Percentiles rank a stretch among this genome's conserved stretches.
These are phyloP conservation scores for Chalciporus sp. DNA, from an alignment of 1,284 basidiomycete species.

Conservation along the genomic window DNA sequence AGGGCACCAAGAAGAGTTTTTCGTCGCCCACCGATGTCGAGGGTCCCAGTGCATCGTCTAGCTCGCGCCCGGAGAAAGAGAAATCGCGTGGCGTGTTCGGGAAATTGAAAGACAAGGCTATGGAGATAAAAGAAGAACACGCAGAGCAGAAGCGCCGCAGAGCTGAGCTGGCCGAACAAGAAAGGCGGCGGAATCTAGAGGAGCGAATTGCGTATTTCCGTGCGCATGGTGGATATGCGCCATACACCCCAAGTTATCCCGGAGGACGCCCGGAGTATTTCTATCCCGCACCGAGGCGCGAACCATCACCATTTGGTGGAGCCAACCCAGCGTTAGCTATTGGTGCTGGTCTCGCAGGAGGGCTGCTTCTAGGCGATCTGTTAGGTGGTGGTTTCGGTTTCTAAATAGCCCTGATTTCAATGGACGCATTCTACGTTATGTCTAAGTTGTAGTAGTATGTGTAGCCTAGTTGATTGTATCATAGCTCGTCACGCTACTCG, in stretches of 20 bases:
- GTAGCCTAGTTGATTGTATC: neutral
- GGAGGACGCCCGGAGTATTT: neutral
- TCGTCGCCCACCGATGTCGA: neutral
- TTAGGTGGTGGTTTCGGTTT: conserved; percentile 23
- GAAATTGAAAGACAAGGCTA: conserved; percentile 62
- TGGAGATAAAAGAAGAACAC: conserved; percentile 65
- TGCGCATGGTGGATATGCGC: conserved; percentile 35
- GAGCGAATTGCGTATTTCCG: conserved; percentile 35
- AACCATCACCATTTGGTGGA: neutral
- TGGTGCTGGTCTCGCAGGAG: conserved; percentile 62
- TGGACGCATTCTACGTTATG: neutral
- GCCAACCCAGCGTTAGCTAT: conserved; percentile 27
- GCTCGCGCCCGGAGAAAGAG: conserved; percentile 19
- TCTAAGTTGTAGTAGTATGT: neutral
- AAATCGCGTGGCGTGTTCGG: conserved; percentile 54
- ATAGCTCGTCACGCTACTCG: too few species aligned
- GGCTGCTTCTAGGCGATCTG: conserved; percentile 56
- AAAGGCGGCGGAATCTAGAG: conserved; percentile 19
- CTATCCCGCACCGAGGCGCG: neutral
- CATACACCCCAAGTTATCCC: conserved; percentile 26
- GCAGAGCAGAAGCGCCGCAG: conserved; percentile 46
- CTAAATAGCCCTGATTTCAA: conserved; percentile 6
- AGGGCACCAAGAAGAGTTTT: neutral
- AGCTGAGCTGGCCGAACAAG: conserved; percentile 37
- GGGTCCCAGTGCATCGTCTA: neutral